These are phyloP conservation scores for Thalia dealbata DNA, from an alignment of 176 grass and related monocot species.

Conservation along the genomic window DNA sequence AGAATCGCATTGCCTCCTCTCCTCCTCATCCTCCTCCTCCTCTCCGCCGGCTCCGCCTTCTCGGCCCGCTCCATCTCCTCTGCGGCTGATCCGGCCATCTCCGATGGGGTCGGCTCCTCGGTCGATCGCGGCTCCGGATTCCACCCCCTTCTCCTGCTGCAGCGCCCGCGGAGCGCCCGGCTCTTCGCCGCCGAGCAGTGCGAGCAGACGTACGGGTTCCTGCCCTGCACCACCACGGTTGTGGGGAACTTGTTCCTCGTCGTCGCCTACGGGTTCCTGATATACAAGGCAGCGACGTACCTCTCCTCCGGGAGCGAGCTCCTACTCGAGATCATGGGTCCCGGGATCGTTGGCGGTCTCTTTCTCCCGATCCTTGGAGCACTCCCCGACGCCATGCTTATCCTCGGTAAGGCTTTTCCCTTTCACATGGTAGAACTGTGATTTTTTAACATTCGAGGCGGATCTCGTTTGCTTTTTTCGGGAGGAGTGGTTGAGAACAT, in stretches of 20 bases:
- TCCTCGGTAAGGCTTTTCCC: slow-evolving; percentile 40
- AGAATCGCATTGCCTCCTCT: not conserved
- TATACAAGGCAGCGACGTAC: slow-evolving; percentile 85
- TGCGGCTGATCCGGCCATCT: not conserved
- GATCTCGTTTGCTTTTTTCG: not conserved
- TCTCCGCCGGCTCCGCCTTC: not conserved
- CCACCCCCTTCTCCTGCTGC: slow-evolving; percentile 22
- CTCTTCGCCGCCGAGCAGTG: slow-evolving; percentile 14
- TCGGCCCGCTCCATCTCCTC: slow-evolving; percentile 3
- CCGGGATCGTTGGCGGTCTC: slow-evolving; percentile 78
- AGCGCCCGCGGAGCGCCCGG: not conserved
- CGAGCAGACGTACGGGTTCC: slow-evolving; percentile 80
- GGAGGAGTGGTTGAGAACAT: not conserved
- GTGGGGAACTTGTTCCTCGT: slow-evolving; percentile 65
- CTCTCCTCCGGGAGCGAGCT: slow-evolving; percentile 83
- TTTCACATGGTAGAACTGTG: not conserved
- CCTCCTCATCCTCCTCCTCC: slow-evolving; percentile 21
- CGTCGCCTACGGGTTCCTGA: slow-evolving; percentile 68
- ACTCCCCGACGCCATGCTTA: slow-evolving; percentile 69
- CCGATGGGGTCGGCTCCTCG: not conserved
- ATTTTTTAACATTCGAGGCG: not conserved
- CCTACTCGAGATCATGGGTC: slow-evolving; percentile 79
- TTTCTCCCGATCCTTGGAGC: slow-evolving; percentile 87
- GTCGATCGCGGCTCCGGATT: not conserved
- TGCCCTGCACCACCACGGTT: slow-evolving; percentile 59